phyloP scores from a whole-genome alignment of 2,329 filamentous ascomycete genomes.

The Trichophyton benhamiae region DNA sequence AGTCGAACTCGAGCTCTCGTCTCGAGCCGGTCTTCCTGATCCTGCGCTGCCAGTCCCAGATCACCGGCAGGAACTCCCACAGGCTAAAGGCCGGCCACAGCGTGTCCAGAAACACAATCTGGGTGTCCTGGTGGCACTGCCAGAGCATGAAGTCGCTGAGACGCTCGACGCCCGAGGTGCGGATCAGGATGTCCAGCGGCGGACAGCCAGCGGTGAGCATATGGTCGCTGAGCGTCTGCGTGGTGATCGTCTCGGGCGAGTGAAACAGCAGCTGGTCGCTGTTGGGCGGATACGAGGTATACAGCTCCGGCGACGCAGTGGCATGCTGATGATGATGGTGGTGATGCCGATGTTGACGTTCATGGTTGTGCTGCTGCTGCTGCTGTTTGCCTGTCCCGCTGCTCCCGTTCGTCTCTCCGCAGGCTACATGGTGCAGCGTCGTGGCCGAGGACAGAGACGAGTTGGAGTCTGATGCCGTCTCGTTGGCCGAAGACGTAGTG shows the following conservation, averaged over 20 bases:
- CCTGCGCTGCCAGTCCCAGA: conserved; percentile 76
- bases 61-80: conserved; percentile 81
- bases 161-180: conserved; percentile 84
- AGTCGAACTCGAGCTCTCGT: conserved; percentile 3
- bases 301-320: conserved; percentile 8
- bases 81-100: conserved; percentile 95
- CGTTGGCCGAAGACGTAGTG: conserved; percentile 16
- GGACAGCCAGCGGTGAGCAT: conserved; percentile 80
- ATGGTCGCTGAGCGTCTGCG: conserved; percentile 68
- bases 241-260: conserved; percentile 82
- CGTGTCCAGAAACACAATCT: conserved; percentile 82
- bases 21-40: conserved; percentile 37
- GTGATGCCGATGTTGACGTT: conserved; percentile 13
- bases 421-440: conserved; percentile 33
- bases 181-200: conserved; percentile 77
- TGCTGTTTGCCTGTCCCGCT: conserved; percentile 18
- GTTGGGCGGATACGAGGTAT: conserved; percentile 15
- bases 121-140: conserved; percentile 88
- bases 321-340: background rate
- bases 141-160: conserved; percentile 98
- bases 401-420: conserved; percentile 14
- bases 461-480: conserved; percentile 9
- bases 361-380: conserved; percentile 11
- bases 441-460: conserved; percentile 34
- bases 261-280: conserved; percentile 32